Evolutionary conservation across 179 eudicot genomes (phyloP).

Genomic region (Heliamphora ciliata): DNA sequence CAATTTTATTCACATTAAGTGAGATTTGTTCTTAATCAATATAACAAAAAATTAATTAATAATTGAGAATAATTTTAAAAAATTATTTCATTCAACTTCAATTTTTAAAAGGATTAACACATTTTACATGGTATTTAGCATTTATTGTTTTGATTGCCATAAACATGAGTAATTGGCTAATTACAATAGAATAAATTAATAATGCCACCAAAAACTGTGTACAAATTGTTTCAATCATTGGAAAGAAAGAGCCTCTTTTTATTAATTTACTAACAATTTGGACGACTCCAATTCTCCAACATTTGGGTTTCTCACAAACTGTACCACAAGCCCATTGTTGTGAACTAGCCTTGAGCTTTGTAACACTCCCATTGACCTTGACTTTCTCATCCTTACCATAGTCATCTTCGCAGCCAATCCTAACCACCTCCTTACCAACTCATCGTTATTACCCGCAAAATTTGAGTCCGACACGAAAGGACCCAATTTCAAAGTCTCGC

Average conservation of each 20-base stretch:
- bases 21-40: no score
- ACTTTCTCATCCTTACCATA: constrained; percentile 46
- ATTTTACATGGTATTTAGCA: no score
- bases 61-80: no score
- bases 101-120: no score
- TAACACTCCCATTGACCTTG: constrained; percentile 64
- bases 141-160: no score
- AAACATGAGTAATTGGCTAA: no score
- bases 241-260: not conserved
- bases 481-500: constrained; percentile 28
- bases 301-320: not conserved
- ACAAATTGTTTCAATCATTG: no score
- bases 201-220: no score
- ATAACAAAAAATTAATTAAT: no score
- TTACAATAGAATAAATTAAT: no score
- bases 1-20: no score
- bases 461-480: constrained; percentile 19
- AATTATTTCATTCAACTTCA: no score
- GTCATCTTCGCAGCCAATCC: constrained; percentile 42
- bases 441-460: not conserved
- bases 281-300: not conserved
- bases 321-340: not conserved
- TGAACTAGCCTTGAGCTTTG: constrained; percentile 17
- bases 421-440: constrained; percentile 20
- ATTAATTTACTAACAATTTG: not conserved